Base-by-base conservation (phyloP, 257 asterid genomes). In the Knoxia roxburghii region DNA sequence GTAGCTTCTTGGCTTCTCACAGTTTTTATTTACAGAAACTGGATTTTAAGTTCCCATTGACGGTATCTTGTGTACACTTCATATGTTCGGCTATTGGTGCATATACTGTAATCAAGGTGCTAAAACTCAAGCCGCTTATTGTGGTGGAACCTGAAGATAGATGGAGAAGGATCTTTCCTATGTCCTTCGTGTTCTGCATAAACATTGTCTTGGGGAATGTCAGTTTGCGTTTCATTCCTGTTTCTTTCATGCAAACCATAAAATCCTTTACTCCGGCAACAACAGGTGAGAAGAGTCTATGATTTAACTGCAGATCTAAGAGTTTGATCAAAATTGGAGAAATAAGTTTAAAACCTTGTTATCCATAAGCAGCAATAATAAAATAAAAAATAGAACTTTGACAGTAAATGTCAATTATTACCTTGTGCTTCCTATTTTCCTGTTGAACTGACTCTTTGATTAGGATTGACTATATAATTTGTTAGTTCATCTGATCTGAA, bases 201-300 rank as follows among this genome's bases (percentile, higher is more conserved):
- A 81, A 81, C 78, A 81, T 81, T 67, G 86, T 81, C 58, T 56
- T 81, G 68, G 86, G 86, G 60, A 81, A 81, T 30, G 71, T 81
- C 65, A 81, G 86, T 63, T 50, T 81, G 69, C 79, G 86, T 11
- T 81, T 76, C 65, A 81, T 81, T 60, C 86, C 84, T 24, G 83
- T 81, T 70, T 81, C 86, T 37, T 81, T 81, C 58, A 81, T 81
- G 84, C 86, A 81, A 74, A 81, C 86, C 58, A 78, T 81, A 52
- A 81, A 81, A 64, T 81, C 86, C 13, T 81, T 81, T 68, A 81
- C 86, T 66, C 86, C 86, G 27, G 84, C 86, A 60, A 81, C 86
- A 51, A 81, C 86, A 59, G 86, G 86, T 81, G 75, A 48, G 68
- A 63, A 48, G 55, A 50, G 20, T 50, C 48, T 30, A 4, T 21